Conservation (phyloP, 2,329 filamentous ascomycete species). For the Penicillium griseofulvum region DNA sequence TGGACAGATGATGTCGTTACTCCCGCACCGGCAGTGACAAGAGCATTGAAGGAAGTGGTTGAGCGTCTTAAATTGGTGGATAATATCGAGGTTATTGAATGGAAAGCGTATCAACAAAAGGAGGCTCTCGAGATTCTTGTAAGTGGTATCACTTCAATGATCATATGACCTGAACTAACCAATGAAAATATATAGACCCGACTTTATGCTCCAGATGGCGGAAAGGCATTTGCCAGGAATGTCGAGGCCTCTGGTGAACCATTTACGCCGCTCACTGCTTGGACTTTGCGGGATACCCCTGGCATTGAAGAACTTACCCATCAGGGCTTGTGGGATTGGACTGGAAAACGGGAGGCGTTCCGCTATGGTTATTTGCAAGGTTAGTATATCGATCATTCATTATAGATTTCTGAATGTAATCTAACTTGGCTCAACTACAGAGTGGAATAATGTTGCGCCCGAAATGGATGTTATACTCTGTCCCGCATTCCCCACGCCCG, state of each 20-base stretch:
- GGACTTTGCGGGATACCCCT: conserved; percentile 4
- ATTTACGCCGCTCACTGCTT: neutral
- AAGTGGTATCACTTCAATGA: neutral
- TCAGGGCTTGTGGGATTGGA: conserved; percentile 10
- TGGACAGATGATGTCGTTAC: conserved; percentile 61
- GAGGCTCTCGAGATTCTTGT: conserved; percentile 46
- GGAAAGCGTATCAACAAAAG: conserved; percentile 49
- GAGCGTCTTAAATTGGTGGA: conserved; percentile 15
- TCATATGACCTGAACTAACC: neutral
- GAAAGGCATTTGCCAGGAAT: conserved; percentile 6
- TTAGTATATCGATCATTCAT: neutral
- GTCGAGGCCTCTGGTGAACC: neutral
- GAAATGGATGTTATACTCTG: conserved; percentile 59
- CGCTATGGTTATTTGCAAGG: conserved; percentile 8
- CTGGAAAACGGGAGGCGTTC: conserved; percentile 9
- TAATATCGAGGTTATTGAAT: conserved; percentile 27
- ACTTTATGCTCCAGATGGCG: conserved; percentile 9
- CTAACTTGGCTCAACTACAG: neutral
- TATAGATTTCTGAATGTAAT: neutral
- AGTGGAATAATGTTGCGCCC: conserved; percentile 8
- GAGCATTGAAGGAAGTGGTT: conserved; percentile 52
- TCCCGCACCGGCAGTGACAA: conserved; percentile 62
- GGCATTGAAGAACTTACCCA: conserved; percentile 10
- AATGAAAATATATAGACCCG: neutral
- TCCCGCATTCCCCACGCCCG: conserved; percentile 56